Conservation (phyloP, 169 alveolate genomes). For the Amoebophrya sp. region DNA sequence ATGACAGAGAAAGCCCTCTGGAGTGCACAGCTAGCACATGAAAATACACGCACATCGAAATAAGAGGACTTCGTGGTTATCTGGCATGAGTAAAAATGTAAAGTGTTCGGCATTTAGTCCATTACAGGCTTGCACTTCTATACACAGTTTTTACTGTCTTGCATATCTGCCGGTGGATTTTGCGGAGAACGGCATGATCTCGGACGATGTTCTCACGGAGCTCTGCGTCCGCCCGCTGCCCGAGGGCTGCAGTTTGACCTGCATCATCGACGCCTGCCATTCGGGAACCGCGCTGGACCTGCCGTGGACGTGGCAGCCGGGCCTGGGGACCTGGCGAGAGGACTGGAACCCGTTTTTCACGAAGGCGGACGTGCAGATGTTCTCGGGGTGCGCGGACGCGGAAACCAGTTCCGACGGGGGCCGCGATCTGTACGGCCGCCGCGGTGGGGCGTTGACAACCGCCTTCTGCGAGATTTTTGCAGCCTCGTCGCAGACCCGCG, state of each 20-base stretch:
- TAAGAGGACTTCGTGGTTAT: no score
- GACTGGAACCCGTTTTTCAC: conserved; percentile 25
- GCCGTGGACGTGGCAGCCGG: not conserved
- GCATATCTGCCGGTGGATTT: conserved; percentile 51
- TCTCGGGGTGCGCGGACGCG: conserved; percentile 15
- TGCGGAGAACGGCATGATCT: conserved; percentile 45
- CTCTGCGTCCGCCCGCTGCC: conserved; percentile 46
- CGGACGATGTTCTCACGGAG: conserved; percentile 47
- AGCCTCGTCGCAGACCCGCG: not conserved
- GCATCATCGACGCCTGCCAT: conserved; percentile 45
- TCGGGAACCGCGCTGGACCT: conserved; percentile 43
- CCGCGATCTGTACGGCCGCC: not conserved
- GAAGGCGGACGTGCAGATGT: not conserved
- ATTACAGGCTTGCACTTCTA: no score
- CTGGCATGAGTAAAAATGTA: no score
- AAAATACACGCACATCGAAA: no score
- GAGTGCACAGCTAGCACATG: no score
- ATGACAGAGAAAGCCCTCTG: no score
- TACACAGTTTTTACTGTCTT: no score
- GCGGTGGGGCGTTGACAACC: conserved; percentile 31
- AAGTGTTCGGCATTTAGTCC: no score
- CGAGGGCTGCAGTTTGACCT: conserved; percentile 44
- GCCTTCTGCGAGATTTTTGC: not conserved
- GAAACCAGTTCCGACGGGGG: not conserved
- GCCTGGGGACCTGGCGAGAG: not conserved